Base-by-base conservation (phyloP, 345 rosid genomes). In the Hypericum androsaemum region DNA sequence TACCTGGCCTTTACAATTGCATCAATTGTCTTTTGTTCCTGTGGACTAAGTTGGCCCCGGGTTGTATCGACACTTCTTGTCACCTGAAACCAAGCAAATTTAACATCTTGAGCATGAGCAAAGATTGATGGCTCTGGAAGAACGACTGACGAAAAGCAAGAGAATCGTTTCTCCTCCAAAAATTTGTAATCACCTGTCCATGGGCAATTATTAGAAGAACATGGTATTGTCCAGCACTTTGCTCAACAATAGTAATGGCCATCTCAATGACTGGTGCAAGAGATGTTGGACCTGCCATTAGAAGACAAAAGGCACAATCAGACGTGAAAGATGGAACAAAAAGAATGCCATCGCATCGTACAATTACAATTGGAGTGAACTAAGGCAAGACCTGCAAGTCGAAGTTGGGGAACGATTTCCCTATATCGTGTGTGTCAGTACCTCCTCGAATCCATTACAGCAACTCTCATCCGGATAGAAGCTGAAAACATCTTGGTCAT, bases 191-290 rank as follows among this genome's bases (percentile, higher is more conserved):
- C 77, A 92, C 98, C 98, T 88, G 98, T 7, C 98, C 98, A 65
- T 92, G 97, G 7, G 98, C 98, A 57, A 92, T 83, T 62, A 92
- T 92, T 69, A 92, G 54, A 66, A 92, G 61, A 28, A 92, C 98
- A 49, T 92, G 98, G 74, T 88, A 92, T 56, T 92, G 98, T 17
- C 95, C 95, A 47, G 86, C 84, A 61, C 90, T 88, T 73, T 74
- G 75, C 74, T 85, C 95, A 61, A 92, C 97, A 46, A 85, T 83
- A 14, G 90, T 78, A 80, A 83, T 83, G 41, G 90, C 95, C 97
- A 81, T 92, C 57, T 92, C 97, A 52, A 92, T 85, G 44, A 81
- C 56, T 0, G 97, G 98, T 12, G 97, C 97, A 80, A 92, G 88
- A 6, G 98, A 88, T n/a, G 97, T 92, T 7, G 98, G 98, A 1